phyloP scores from a whole-genome alignment of 2,329 filamentous ascomycete species.

The Arthrobotrys musiformis region DNA sequence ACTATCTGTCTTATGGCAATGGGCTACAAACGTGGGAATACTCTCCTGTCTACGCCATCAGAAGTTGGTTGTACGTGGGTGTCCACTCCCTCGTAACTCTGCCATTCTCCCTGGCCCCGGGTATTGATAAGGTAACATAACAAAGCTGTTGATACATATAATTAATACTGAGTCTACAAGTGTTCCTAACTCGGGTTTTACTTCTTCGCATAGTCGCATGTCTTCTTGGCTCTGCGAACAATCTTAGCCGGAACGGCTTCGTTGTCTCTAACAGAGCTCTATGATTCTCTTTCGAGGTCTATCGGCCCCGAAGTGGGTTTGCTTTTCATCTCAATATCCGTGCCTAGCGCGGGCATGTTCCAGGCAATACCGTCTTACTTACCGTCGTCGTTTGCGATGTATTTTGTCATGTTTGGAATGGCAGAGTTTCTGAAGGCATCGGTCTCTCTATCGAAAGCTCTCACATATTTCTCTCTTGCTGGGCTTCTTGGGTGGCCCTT shows the following conservation, averaged over 20 bases:
- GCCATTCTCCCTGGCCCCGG: conserved; percentile 60
- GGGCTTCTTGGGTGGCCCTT: conserved; percentile 95
- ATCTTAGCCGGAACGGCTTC: conserved; percentile 80
- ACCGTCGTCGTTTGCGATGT: conserved; percentile 97
- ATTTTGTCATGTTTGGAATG: conserved; percentile 84
- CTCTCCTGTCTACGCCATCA: conserved; percentile 91
- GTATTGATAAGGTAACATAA: conserved; percentile 33
- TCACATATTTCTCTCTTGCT: conserved; percentile 89
- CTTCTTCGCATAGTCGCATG: conserved; percentile 55
- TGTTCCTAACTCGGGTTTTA: too few species aligned
- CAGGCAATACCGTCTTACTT: conserved; percentile 87
- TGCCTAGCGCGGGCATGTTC: conserved; percentile 90
- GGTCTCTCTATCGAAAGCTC: conserved; percentile 68
- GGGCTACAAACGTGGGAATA: conserved; percentile 99
- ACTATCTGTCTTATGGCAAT: conserved; percentile 92
- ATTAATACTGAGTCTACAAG: too few species aligned
- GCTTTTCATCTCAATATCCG: conserved; percentile 80
- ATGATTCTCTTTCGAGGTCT: conserved; percentile 77
- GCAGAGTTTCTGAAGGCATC: conserved; percentile 76
- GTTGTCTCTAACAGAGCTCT: conserved; percentile 82
- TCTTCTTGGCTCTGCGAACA: conserved; percentile 89
- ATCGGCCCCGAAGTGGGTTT: conserved; percentile 85
- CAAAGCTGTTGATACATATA: too few species aligned
- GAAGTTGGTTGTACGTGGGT: conserved; percentile 90
- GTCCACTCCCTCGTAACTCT: conserved; percentile 79